Evolutionary conservation across 371 early-diverging fungal genomes (phyloP).

Genomic region (Cokeromyces recurvatus): DNA sequence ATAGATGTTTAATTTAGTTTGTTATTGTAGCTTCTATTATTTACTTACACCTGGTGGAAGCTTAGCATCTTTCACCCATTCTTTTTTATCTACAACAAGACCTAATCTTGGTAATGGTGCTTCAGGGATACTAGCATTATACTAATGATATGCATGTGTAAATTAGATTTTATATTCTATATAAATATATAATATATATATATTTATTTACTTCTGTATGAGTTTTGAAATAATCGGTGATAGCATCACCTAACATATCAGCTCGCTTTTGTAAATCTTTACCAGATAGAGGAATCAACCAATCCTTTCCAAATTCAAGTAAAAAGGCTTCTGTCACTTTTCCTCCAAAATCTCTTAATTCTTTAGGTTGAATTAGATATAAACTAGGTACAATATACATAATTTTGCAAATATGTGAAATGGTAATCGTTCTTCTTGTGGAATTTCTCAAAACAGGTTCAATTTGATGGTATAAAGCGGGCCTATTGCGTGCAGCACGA

Average conservation of each 20-base stretch:
- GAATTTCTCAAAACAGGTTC: constrained; percentile 28
- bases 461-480: constrained; percentile 35
- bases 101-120: constrained; percentile 25
- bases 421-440: constrained; percentile 24
- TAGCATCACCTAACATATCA: constrained; percentile 7
- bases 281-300: constrained; percentile 27
- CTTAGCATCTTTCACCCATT: constrained; percentile 28
- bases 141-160: constrained; percentile 1
- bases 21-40: too few species aligned
- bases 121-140: constrained; percentile 33
- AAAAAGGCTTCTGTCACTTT: constrained; percentile 24
- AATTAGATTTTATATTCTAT: background rate
- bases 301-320: constrained; percentile 23
- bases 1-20: too few species aligned
- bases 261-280: constrained; percentile 27
- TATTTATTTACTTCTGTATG: constrained; percentile 17
- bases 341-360: constrained; percentile 22
- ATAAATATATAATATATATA: background rate
- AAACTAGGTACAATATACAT: constrained; percentile 28
- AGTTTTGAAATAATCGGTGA: constrained; percentile 20
- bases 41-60: constrained; percentile 34
- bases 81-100: constrained; percentile 22
- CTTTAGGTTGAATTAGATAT: constrained; percentile 24
- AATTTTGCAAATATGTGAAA: constrained; percentile 27
- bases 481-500: constrained; percentile 25